Conservation (phyloP, 2,329 filamentous ascomycete genomes). For the Penicillium hordei region DNA sequence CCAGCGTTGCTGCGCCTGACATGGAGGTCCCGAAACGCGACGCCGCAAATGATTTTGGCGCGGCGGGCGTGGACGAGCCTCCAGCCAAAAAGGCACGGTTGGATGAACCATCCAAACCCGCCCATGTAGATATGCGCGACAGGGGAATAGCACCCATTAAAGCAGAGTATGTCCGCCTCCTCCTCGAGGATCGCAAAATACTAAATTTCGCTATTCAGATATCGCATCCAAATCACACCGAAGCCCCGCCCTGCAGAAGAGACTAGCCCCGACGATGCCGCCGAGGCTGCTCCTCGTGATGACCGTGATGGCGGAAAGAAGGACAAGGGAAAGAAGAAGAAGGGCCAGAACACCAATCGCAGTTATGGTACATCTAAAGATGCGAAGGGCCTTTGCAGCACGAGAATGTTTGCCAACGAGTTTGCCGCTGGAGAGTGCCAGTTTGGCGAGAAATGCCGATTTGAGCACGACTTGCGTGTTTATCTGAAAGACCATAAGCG, state of each 20-base stretch:
- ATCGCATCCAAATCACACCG: constrained; percentile 26
- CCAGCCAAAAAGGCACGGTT: constrained; percentile 62
- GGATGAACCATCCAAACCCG: constrained; percentile 35
- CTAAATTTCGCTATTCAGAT: constrained; percentile 24
- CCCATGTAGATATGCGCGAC: constrained; percentile 35
- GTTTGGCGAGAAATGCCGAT: constrained; percentile 77
- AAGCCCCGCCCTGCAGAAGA: constrained; percentile 26
- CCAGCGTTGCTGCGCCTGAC: constrained; percentile 9
- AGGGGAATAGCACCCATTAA: constrained; percentile 71
- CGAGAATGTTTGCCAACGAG: constrained; percentile 68
- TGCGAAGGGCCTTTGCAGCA: constrained; percentile 73
- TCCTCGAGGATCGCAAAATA: not conserved
- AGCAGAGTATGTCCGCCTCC: constrained; percentile 52
- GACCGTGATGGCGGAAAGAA: constrained; percentile 41
- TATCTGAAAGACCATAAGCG: constrained; percentile 83
- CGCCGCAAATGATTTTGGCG: constrained; percentile 21
- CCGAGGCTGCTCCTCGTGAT: constrained; percentile 55
- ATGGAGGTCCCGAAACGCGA: constrained; percentile 23
- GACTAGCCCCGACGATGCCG: constrained; percentile 56
- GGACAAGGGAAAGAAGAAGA: constrained; percentile 52
- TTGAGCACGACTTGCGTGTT: constrained; percentile 78
- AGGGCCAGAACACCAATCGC: constrained; percentile 81
- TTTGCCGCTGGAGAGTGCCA: constrained; percentile 75
- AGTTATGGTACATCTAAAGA: constrained; percentile 80
- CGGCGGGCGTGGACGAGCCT: constrained; percentile 38